Evolutionary conservation across 805 yeast species (phyloP).

Genomic region (Suhomyces sp.): DNA sequence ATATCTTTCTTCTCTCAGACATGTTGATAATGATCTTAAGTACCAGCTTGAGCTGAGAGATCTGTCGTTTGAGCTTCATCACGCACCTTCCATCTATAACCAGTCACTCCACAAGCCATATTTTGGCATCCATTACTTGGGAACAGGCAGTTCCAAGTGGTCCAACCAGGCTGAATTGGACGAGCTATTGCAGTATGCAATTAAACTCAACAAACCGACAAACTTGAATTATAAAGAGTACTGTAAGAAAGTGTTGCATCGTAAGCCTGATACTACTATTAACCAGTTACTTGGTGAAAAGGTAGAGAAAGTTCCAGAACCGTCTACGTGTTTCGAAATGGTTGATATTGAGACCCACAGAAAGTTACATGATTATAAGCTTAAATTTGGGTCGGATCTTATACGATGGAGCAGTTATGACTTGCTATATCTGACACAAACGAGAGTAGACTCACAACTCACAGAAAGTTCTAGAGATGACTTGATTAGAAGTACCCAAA

Average conservation of each 20-base stretch:
- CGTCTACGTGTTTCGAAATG: constrained; percentile 12
- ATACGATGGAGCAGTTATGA: constrained; percentile 18
- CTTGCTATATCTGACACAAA: constrained; percentile 12
- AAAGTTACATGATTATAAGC: constrained; percentile 12
- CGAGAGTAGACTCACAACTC: not conserved
- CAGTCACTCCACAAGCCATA: constrained; percentile 2
- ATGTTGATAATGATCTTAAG: constrained; percentile 57
- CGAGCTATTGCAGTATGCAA: constrained; percentile 29
- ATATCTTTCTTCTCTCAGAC: constrained; percentile 46
- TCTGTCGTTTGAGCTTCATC: constrained; percentile 6
- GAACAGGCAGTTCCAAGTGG: constrained; percentile 28
- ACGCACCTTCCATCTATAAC: constrained; percentile 6
- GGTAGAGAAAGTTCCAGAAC: not conserved
- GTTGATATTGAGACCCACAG: constrained; percentile 21
- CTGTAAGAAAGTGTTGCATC: not conserved
- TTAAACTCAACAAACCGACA: constrained; percentile 16
- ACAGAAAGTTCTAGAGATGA: not conserved
- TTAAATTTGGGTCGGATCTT: constrained; percentile 19
- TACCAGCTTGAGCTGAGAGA: constrained; percentile 47
- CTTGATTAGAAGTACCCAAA: not conserved
- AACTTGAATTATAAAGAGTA: constrained; percentile 2
- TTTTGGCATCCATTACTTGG: constrained; percentile 10
- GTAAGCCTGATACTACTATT: not conserved
- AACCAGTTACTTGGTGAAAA: not conserved
- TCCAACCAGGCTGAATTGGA: constrained; percentile 27